Conservation (phyloP, 192 early-diverging fungal genomes). For the Linnemannia elongata region DNA sequence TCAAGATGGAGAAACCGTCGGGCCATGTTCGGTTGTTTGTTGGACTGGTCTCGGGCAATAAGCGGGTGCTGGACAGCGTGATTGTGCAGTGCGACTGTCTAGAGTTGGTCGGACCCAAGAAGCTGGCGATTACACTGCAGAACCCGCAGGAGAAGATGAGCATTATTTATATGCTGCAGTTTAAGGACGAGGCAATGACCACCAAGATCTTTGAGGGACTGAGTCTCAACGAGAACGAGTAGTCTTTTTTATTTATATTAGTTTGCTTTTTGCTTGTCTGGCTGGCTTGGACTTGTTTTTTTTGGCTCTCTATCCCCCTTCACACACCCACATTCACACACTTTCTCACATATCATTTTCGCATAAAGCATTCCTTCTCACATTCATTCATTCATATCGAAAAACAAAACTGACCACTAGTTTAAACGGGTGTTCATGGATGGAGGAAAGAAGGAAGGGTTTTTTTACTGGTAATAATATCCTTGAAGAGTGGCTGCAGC, state of each 20-base stretch:
- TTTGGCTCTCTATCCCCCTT: neutral
- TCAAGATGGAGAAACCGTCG: conserved; percentile 65
- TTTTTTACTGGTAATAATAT: neutral
- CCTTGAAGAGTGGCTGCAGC: neutral
- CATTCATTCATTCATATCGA: neutral
- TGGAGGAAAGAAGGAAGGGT: neutral
- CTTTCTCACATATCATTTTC: neutral
- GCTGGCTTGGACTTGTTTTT: neutral
- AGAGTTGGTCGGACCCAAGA: conserved; percentile 58
- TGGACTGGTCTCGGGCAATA: conserved; percentile 58
- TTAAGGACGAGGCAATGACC: conserved; percentile 65
- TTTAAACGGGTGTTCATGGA: too few species aligned
- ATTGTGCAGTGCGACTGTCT: conserved; percentile 66
- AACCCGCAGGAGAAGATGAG: conserved; percentile 59
- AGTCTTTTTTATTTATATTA: neutral
- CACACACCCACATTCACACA: neutral
- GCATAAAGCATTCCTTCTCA: neutral
- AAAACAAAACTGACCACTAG: neutral
- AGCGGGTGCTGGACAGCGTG: conserved; percentile 56
- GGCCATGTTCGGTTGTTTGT: conserved; percentile 64
- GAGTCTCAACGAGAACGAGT: conserved; percentile 50
- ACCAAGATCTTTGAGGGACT: conserved; percentile 64
- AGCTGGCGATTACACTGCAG: conserved; percentile 64
- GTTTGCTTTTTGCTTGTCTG: neutral
- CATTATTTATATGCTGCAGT: conserved; percentile 68